A percentile compares a stretch with the other conserved stretches of the same genome.
phyloP scores from a whole-genome alignment of 2,329 filamentous ascomycete species.

The Tolypocladium amazonense region DNA sequence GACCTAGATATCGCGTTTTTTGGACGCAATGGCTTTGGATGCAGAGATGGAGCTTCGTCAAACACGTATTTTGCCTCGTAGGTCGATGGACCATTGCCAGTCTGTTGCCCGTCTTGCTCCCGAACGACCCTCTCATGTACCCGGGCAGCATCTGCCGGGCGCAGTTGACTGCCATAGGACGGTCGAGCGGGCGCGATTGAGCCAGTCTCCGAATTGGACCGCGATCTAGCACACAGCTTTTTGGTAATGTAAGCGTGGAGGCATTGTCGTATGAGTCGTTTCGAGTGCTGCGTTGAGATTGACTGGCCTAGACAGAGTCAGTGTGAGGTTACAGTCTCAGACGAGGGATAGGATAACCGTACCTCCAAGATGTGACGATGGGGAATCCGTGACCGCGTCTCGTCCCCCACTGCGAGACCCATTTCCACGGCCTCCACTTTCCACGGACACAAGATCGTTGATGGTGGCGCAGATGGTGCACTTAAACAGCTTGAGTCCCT shows the following conservation, averaged over 20 bases:
- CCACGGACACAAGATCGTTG: conserved; percentile 53
- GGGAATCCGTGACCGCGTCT: conserved; percentile 8
- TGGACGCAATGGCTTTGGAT: conserved; percentile 17
- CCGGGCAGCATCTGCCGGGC: neutral
- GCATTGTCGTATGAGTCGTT: conserved; percentile 20
- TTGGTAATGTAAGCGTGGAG: conserved; percentile 19
- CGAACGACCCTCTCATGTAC: neutral
- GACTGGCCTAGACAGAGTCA: conserved; percentile 11
- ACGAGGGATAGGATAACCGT: neutral
- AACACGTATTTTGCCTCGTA: conserved; percentile 17
- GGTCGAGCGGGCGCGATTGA: neutral
- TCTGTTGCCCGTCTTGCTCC: neutral
- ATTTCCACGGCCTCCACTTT: conserved; percentile 10
- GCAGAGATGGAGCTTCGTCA: conserved; percentile 26
- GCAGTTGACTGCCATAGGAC: conserved; percentile 4
- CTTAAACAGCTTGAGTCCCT: conserved; percentile 61
- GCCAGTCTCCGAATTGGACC: conserved; percentile 4
- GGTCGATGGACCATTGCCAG: neutral
- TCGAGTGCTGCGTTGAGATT: conserved; percentile 24
- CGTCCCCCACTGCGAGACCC: conserved; percentile 10
- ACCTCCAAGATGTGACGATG: conserved; percentile 2
- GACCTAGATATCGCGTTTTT: conserved; percentile 19
- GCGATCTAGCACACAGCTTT: conserved; percentile 9
- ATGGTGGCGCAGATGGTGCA: conserved; percentile 79
- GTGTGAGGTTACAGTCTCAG: neutral